Base-by-base conservation (phyloP, 306 rosid genomes). In the Rosa lucieae region DNA sequence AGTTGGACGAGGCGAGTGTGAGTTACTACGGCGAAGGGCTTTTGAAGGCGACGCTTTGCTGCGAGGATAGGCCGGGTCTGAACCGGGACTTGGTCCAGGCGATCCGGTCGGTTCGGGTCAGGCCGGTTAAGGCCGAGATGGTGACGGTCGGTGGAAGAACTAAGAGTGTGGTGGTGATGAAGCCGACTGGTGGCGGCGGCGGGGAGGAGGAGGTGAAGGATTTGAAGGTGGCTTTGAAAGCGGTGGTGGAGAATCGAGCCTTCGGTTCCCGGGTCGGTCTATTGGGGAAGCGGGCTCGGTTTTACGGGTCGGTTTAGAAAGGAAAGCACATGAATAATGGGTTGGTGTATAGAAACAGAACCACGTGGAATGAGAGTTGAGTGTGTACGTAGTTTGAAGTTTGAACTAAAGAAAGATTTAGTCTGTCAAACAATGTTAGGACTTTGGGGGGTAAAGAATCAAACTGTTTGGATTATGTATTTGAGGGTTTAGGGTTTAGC, bases 141-240 rank as follows among this genome's bases (percentile, higher is more conserved):
- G 87, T 90, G 93, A 92, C 97, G 61, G 83, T 94, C 14, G 97
- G 97, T 3, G 97, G 97, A 21, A 72, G 97, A 84, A 87, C 86
- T 20, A 92, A 90, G 90, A 88, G 68, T 29, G 91, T 86, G 14
- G 88, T 94, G 78, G 86, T 88, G 67, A 67, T 92, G 66, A 83
- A 92, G 72, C 87, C 91, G 91, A 67, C 82, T 15, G 84, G 77
- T 29, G 69, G 59, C 0, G 79, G 80, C 0, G 79, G 80, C 0
- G 87, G 77, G 42, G 87, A 84, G 73, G 85, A 78, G 43, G 88
- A 82, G 47, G 72, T 82, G 49, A 66, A 75, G 58, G 88, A 83
- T 48, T 73, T 94, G 83, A 90, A 88, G 56, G 90, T 94, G 89
- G 97, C 97, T 52, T 89, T 94, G 88, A 90, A 71, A 63, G 94